phyloP scores from a whole-genome alignment of 1,284 basidiomycete genomes.

The Austroboletus novae-zelandiae region DNA sequence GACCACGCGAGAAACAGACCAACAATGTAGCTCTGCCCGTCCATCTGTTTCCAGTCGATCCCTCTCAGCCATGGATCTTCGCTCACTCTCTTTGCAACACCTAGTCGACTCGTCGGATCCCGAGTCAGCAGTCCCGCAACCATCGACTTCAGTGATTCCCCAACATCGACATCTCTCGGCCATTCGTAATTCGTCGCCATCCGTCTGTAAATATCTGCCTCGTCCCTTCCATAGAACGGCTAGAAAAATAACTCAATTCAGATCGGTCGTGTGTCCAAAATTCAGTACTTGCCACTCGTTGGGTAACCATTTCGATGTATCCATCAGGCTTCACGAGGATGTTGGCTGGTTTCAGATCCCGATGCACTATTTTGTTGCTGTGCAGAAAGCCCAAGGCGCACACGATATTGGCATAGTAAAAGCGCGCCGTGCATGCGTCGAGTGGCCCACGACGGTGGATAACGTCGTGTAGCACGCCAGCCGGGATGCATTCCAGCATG shows the following conservation, averaged over 20 bases:
- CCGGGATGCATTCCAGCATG: slow-evolving; percentile 46
- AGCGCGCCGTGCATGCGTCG: slow-evolving; percentile 34
- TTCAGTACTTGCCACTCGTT: slow-evolving; percentile 43
- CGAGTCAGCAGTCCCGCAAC: slow-evolving; percentile 39
- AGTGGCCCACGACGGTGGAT: slow-evolving; percentile 36
- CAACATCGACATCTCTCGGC: slow-evolving; percentile 34
- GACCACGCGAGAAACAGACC: slow-evolving; percentile 17
- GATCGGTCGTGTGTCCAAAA: background rate
- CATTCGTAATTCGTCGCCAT: slow-evolving; percentile 34
- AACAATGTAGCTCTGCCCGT: slow-evolving; percentile 41
- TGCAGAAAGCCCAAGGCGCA: slow-evolving; percentile 74
- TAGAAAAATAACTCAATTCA: slow-evolving; percentile 12
- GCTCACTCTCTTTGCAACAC: slow-evolving; percentile 34
- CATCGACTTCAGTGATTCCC: slow-evolving; percentile 40
- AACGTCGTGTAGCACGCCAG: slow-evolving; percentile 39
- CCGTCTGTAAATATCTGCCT: slow-evolving; percentile 22
- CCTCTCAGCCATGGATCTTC: slow-evolving; percentile 39
- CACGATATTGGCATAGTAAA: slow-evolving; percentile 62
- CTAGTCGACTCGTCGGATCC: slow-evolving; percentile 39
- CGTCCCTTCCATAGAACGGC: slow-evolving; percentile 35
- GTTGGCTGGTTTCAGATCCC: slow-evolving; percentile 86
- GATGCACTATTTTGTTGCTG: slow-evolving; percentile 70
- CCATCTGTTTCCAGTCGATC: slow-evolving; percentile 46
- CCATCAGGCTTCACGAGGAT: slow-evolving; percentile 65
- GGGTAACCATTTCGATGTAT: slow-evolving; percentile 72